Base-by-base conservation (phyloP, 2,329 filamentous ascomycete species). In the Aspergillus amoenus region DNA sequence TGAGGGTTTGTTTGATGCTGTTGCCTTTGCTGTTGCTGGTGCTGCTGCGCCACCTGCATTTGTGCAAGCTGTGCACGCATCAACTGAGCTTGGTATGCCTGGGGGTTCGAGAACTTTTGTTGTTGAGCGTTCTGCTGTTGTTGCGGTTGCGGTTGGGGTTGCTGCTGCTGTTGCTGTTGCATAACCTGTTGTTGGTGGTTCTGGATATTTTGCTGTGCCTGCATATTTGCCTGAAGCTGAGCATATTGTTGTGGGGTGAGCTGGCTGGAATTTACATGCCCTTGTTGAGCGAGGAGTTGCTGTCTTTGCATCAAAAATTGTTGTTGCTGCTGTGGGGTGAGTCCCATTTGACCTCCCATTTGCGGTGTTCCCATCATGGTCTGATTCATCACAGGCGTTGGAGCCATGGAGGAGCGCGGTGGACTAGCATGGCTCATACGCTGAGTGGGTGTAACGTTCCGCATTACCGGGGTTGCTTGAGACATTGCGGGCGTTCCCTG, bases 351-450 rank as follows among this genome's bases (percentile, higher is more conserved):
- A 59, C 66, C 70, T 39, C 64, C 66, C 69, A 76, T 73, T 56
- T 77, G 77, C 21, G 71, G 74, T 39, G 71, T 74, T 32, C 61
- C 64, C 61, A 75, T 73, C 66, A 78, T 76, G 17, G 67, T 68
- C 69, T 70, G 77, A 66, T 64, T 75, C 73, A 79, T 77, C 45
- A 78, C 73, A 8, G 78, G 77, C 2, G 76, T 79, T 58, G 74
- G 71, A 40, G 73, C 72, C 65, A 77, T 74, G 27, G 72, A 73
- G 13, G 74, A 70, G 34, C 70, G 71, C 42, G 70, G 73, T 11
- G 78, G 78, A 62, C 78, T 81, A 43, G 73, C 76, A 54, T 79
- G 78, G 24, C 67, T 69, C 69, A 80, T 77, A 1, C 77, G 72
- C 62, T 79, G 76, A 12, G 72, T 77, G 5, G 78, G 78, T 11